Base-by-base conservation (phyloP, 2,329 filamentous ascomycete genomes). In the Dactylellina cionopaga region DNA sequence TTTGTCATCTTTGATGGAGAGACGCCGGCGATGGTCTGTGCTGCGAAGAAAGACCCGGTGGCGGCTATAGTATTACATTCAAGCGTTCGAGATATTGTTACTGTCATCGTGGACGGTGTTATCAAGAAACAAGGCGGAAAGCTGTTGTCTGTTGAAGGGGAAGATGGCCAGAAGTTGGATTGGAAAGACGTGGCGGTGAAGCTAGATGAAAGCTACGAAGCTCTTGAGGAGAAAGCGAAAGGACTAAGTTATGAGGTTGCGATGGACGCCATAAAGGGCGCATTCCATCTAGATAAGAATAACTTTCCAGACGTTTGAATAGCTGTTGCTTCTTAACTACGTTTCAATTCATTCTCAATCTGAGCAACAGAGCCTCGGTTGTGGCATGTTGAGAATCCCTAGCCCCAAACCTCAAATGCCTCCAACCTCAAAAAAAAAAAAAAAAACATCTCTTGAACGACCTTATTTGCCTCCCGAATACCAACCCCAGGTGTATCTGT, bases 1-100 rank as follows among this genome's bases (percentile, higher is more conserved):
- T 68, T 86, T 0, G 78, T 84, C 1, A 78, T 86, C 0, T 85
- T 84, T 52, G 82, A 84, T 70, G 79, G 78, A 0, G 41, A 78
- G 15, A 81, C 78, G 46, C 80, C 82, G 0, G 77, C 74, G 1
- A 83, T 84, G 81, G 76, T 83, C 1, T 80, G 79, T 59, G 81
- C 78, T 1, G 80, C 78, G 5, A 78, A 81, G 47, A 78, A 82
- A 35, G 80, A 83, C 70, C 81, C 82, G 0, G 76, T 83, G 9
- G 80, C 80, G 2, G 81, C 82, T 2, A 76, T 84, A n/a, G 79
- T 83, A 2, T 58, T 83, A 33, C 81, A 84, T 75, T 80, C 80
- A 19, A 78, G 77, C 29, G 77, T 79, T 3, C 76, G 77, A 1
- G 82, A 84, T 77, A 78, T 84, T 2, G 80, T 82, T 13, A 80